A percentile compares a stretch with the other conserved stretches of the same genome.
phyloP scores from a whole-genome alignment of 345 rosid genomes.

The Firmiana major region DNA sequence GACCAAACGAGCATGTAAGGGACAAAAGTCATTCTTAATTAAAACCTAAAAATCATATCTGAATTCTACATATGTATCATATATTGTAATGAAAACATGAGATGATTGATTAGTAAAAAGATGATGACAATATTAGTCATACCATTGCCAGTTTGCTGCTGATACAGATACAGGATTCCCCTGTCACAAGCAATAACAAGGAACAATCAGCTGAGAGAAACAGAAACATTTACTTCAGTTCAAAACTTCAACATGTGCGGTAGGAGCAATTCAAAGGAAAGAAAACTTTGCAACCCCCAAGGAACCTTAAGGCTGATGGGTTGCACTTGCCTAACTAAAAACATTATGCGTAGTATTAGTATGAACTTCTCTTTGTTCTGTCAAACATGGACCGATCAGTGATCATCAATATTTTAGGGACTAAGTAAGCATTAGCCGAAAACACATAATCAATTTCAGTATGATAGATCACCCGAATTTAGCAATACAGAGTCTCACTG shows the following conservation, averaged over 20 bases:
- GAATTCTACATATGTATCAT: neutral
- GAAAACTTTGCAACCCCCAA: neutral
- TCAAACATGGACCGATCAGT: neutral
- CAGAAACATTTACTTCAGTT: neutral
- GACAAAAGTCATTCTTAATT: neutral
- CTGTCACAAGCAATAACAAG: slow-evolving; percentile 31
- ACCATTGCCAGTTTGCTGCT: slow-evolving; percentile 84
- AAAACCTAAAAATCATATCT: neutral
- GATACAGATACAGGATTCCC: slow-evolving; percentile 64
- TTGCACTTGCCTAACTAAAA: neutral
- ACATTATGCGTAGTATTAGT: neutral
- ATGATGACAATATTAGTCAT: slow-evolving; percentile 20
- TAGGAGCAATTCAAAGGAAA: neutral
- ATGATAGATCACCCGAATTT: neutral
- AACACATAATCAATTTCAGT: neutral
- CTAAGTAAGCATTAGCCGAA: neutral
- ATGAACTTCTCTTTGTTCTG: neutral
- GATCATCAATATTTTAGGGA: neutral
- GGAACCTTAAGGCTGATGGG: neutral
- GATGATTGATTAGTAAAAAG: slow-evolving; percentile 2
- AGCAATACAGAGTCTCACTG: neutral
- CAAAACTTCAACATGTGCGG: neutral
- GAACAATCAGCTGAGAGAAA: slow-evolving; percentile 16
- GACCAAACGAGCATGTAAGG: neutral
- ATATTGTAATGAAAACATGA: slow-evolving; percentile 1